Evolutionary conservation across 768 basidiomycete species (phyloP).

Genomic region (Pleurotus salmoneostramineus): DNA sequence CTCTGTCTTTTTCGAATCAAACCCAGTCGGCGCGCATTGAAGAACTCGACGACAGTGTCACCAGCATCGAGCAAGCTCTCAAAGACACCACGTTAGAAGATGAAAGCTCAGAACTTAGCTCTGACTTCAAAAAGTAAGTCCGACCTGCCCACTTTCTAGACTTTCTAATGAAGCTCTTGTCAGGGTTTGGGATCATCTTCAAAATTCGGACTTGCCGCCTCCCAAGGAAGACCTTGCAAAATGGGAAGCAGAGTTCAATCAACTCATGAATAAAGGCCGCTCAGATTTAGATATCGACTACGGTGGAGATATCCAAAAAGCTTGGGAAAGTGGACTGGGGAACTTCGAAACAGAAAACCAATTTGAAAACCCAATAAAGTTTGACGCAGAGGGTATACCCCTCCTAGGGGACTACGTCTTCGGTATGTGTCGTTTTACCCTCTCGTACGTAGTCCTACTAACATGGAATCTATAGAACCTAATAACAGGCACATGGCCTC

Average conservation of each 20-base stretch:
- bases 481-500: slow-evolving; percentile 69
- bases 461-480: slow-evolving; percentile 41
- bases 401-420: slow-evolving; percentile 70
- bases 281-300: slow-evolving; percentile 67
- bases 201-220: slow-evolving; percentile 53
- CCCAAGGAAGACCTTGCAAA: slow-evolving; percentile 62
- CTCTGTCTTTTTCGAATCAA: slow-evolving; percentile 47
- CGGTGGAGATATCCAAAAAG: slow-evolving; percentile 54
- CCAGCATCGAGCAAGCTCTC: slow-evolving; percentile 34
- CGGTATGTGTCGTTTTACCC: slow-evolving; percentile 42
- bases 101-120: slow-evolving; percentile 18
- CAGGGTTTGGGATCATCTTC: slow-evolving; percentile 64
- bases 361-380: slow-evolving; percentile 28
- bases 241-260: slow-evolving; percentile 84
- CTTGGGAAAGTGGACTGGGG: slow-evolving; percentile 58
- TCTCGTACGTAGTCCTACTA: background rate
- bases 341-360: slow-evolving; percentile 27
- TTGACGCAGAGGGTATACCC: slow-evolving; percentile 75
- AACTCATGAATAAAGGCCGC: slow-evolving; percentile 66
- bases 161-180: slow-evolving; percentile 1
- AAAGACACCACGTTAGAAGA: slow-evolving; percentile 29
- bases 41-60: slow-evolving; percentile 43
- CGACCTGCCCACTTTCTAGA: background rate
- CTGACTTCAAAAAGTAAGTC: slow-evolving; percentile 55
- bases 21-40: slow-evolving; percentile 45